Base-by-base conservation (phyloP, 495 filamentous ascomycete genomes). In the Massariosphaeria phaeospora region DNA sequence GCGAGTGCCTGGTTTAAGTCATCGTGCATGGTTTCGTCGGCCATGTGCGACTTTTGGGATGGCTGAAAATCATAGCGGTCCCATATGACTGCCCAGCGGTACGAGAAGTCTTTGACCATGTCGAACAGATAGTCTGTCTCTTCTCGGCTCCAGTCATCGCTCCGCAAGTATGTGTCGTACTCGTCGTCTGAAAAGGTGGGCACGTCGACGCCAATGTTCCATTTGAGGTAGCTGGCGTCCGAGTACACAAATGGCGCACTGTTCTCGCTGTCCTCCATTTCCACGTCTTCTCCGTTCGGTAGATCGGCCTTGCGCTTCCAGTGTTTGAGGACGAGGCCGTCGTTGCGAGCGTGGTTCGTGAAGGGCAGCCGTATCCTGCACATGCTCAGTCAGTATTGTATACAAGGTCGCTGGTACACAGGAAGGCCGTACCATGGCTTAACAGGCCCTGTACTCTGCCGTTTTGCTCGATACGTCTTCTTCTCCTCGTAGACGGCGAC, bases 51-150 rank as follows among this genome's bases (percentile, higher is more conserved):
- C 12, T 52, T 59, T 1, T 62, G 45, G 26, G 65, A 67, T 1
- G 85, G 79, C 43, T 75, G 69, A 62, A 82, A 95, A 20, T 95
- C 88, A 69, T 96, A 98, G 11, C 90, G 86, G 66, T 98, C 93
- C 69, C 81, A 86, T 39, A 98, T 89, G n/a, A 98, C 70, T 13
- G 90, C 73, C 85, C 93, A 98, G 49, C 91, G 82, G 38, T 95
- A 73, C 59, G 93, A 88, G 62, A 81, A 95, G 11, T 91, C 83
- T 39, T 76, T 74, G 10, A 76, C 85, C 23, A 91, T 62, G 23
- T 80, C 71, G 65, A 96, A 74, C 52, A 98, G 71, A 64, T 95
- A 95, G 63, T 96, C 89, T 4, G 93, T 97, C 69, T 98, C 93
- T 45, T 90, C 85, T 55, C 84, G 86, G 17, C 86, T 81, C 93